These are phyloP conservation scores for Yamadazyma friedrichii DNA, from an alignment of 1,139 yeast species.

Conservation along the genomic window DNA sequence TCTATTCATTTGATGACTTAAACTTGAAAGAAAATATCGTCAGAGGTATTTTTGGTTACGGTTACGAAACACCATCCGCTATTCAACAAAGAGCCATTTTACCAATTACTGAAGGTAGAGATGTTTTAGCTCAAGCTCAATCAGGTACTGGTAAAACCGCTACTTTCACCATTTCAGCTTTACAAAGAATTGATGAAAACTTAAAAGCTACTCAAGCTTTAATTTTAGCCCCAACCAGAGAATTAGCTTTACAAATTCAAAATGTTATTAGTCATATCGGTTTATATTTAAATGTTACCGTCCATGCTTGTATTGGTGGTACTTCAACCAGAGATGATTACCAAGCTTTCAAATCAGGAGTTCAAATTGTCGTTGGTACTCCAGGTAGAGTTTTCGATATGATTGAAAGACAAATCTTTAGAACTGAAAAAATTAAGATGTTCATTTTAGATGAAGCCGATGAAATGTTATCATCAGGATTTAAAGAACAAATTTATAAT, in stretches of 20 bases:
- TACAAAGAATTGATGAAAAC: slow-evolving; percentile 85
- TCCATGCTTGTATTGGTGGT: slow-evolving; percentile 99
- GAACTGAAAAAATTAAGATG: slow-evolving; percentile 90
- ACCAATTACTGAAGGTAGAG: slow-evolving; percentile 95
- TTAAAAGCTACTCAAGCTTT: slow-evolving; percentile 86
- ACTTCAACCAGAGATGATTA: slow-evolving; percentile 89
- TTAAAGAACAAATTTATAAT: slow-evolving; percentile 97
- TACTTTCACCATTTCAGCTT: slow-evolving; percentile 94
- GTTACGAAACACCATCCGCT: slow-evolving; percentile 97
- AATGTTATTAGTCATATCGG: slow-evolving; percentile 94
- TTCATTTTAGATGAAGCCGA: slow-evolving; percentile 99
- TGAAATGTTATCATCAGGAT: slow-evolving; percentile 96
- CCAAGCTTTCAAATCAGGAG: slow-evolving; percentile 88
- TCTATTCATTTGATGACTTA: slow-evolving; percentile 83
- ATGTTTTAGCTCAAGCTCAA: slow-evolving; percentile 98
- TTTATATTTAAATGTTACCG: slow-evolving; percentile 87
- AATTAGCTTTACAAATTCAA: slow-evolving; percentile 96
- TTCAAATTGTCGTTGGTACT: slow-evolving; percentile 96
- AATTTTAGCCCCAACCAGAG: slow-evolving; percentile 98
- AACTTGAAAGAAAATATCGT: slow-evolving; percentile 75
- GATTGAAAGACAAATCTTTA: slow-evolving; percentile 92
- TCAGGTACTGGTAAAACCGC: slow-evolving; percentile 99
- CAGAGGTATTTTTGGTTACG: slow-evolving; percentile 94
- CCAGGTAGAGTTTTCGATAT: slow-evolving; percentile 99
- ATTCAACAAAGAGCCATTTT: slow-evolving; percentile 98